Evolutionary conservation across 2,329 filamentous ascomycete genomes (phyloP).

Genomic region (Phialophora macrospora): DNA sequence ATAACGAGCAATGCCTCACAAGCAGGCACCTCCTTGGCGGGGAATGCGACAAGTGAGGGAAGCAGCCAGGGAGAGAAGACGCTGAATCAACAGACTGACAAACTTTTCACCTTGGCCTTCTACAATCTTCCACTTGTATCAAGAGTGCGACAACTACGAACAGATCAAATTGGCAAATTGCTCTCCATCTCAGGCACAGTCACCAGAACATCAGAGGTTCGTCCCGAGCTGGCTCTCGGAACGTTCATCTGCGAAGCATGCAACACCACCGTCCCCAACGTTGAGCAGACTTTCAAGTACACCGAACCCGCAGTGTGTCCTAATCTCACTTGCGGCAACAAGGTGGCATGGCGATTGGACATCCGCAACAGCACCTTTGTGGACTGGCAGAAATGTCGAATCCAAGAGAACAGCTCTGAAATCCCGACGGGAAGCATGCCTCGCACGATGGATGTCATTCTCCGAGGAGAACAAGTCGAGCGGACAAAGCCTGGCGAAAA

Average conservation of each 20-base stretch:
- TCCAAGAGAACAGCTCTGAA: slow-evolving; percentile 97
- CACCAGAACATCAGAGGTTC: slow-evolving; percentile 93
- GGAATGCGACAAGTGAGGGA: slow-evolving; percentile 64
- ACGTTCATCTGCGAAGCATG: slow-evolving; percentile 93
- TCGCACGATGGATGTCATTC: slow-evolving; percentile 93
- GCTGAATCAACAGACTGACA: slow-evolving; percentile 93
- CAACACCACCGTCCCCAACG: slow-evolving; percentile 80
- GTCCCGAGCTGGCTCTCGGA: slow-evolving; percentile 87
- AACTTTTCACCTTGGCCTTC: slow-evolving; percentile 89
- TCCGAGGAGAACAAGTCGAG: slow-evolving; percentile 96
- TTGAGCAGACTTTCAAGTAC: slow-evolving; percentile 97
- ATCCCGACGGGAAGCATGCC: slow-evolving; percentile 99
- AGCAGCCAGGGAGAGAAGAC: slow-evolving; percentile 72
- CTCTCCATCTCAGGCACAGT: slow-evolving; percentile 96
- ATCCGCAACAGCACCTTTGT: slow-evolving; percentile 97
- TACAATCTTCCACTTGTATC: slow-evolving; percentile 91
- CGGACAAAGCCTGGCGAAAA: slow-evolving; percentile 97
- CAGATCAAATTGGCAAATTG: slow-evolving; percentile 87
- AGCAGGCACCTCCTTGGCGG: slow-evolving; percentile 67
- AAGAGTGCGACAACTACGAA: slow-evolving; percentile 81
- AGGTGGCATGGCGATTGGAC: slow-evolving; percentile 92
- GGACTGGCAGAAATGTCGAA: slow-evolving; percentile 98
- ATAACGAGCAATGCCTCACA: slow-evolving; percentile 74
- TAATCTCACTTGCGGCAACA: slow-evolving; percentile 83
- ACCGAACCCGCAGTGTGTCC: slow-evolving; percentile 96